Evolutionary conservation across 495 filamentous ascomycete species (phyloP).

Genomic region (Aspergillus campestris): DNA sequence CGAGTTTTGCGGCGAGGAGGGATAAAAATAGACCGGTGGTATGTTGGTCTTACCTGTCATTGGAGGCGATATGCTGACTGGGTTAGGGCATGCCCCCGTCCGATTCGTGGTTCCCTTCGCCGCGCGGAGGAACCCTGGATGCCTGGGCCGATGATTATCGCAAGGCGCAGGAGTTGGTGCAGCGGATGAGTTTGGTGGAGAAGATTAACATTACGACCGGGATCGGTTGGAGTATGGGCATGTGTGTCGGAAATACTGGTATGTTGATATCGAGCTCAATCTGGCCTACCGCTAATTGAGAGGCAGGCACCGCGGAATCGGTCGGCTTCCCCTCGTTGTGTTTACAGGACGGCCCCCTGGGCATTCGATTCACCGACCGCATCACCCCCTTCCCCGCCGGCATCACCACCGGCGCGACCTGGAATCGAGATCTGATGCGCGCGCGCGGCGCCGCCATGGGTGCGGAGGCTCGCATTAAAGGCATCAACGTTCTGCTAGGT

Average conservation of each 20-base stretch:
- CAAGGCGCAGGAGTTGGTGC: conserved; percentile 72
- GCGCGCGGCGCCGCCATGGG: conserved; percentile 60
- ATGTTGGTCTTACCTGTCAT: background rate
- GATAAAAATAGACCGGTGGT: conserved; percentile 1
- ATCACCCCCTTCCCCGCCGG: conserved; percentile 78
- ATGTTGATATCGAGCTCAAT: background rate
- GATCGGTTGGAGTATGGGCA: conserved; percentile 81
- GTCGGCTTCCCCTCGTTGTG: conserved; percentile 79
- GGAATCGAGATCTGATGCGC: conserved; percentile 75
- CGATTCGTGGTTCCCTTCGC: conserved; percentile 79
- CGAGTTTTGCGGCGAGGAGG: conserved; percentile 7
- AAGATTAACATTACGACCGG: conserved; percentile 96
- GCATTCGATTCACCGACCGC: conserved; percentile 67
- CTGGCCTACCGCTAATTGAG: background rate
- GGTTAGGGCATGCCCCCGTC: conserved; percentile 25
- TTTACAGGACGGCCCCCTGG: conserved; percentile 85
- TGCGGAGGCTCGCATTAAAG: conserved; percentile 59
- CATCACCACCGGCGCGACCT: conserved; percentile 77
- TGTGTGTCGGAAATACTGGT: conserved; percentile 84
- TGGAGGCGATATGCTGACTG: background rate
- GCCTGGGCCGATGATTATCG: conserved; percentile 71
- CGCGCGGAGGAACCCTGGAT: conserved; percentile 64
- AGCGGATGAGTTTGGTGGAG: conserved; percentile 75
- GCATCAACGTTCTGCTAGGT: conserved; percentile 68
- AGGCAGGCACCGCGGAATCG: conserved; percentile 48